A percentile compares a stretch with the other conserved stretches of the same genome.
phyloP scores from a whole-genome alignment of 192 early-diverging fungal species.

The Entomortierella beljakovae region DNA sequence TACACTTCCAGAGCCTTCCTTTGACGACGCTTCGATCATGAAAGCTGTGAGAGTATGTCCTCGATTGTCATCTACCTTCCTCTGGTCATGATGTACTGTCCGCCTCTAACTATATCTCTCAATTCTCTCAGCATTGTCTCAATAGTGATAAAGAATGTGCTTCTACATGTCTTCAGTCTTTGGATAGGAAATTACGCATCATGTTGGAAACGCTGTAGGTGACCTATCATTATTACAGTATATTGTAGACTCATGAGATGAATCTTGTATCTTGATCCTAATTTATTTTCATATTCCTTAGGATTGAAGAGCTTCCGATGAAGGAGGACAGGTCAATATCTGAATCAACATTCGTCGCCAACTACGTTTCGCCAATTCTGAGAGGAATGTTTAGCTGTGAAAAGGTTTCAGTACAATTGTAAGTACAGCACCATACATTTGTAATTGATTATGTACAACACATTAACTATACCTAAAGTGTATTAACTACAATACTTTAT shows the following conservation, averaged over 20 bases:
- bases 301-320: constrained; percentile 11
- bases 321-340: constrained; percentile 26
- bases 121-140: neutral
- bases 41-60: constrained; percentile 24
- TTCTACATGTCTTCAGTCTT: neutral
- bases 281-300: constrained; percentile 9
- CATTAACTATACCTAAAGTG: constrained; percentile 6
- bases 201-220: constrained; percentile 36
- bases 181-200: constrained; percentile 11
- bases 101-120: neutral
- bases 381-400: neutral
- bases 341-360: constrained; percentile 27
- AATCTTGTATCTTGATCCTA: neutral
- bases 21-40: constrained; percentile 20
- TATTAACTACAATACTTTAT: constrained; percentile 9
- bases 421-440: constrained; percentile 5
- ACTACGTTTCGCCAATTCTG: constrained; percentile 20
- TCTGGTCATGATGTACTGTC: neutral
- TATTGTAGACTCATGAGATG: neutral
- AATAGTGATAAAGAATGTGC: constrained; percentile 1
- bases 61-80: neutral
- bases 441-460: constrained; percentile 3
- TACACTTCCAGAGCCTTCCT: neutral
- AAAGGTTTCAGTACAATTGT: constrained; percentile 18
- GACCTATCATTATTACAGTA: constrained; percentile 3